Base-by-base conservation (phyloP, 805 yeast genomes). In the Teunomyces funiuensis region DNA sequence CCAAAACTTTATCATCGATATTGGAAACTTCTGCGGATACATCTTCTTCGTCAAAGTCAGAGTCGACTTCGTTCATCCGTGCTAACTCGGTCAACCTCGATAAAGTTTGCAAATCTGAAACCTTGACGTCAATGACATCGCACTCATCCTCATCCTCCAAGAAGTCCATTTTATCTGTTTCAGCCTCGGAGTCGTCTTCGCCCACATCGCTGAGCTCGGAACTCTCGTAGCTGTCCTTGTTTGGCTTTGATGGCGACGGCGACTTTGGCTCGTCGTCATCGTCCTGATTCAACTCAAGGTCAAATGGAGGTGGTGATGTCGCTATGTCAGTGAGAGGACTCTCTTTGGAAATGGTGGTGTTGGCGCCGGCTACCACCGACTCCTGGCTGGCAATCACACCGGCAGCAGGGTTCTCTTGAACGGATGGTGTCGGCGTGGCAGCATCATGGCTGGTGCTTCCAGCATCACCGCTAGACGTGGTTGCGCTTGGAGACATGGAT, bases 81-180 rank as follows among this genome's bases (percentile, higher is more conserved):
- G 76, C 76, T 49, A 73, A 57, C 41, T 61, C 72, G 19, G 72
- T 65, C 46, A 74, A 61, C 53, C 67, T 60, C 6, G 76, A 68
- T 36, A 70, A 58, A 5, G 65, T 60, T 39, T 57, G 60, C 47
- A 70, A 60, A 46, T 70, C 76, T 44, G 66, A 61, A 1, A 47
- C 53, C 20, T 46, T 59, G 29, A 54, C 58, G 15, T 54, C 60
- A 15, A 49, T 36, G 22, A 43, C 37, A 11, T 49, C 41, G 38
- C 40, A 46, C 20, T 45, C 42, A 51, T 44, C 65, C 58, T 47
- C 64, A 41, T 65, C 71, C 16, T 71, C 73, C 45, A 72, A 57
- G 45, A 66, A 69, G 45, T 80, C 91, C 87, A 88, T 80, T 52
- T 79, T 83, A 57, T 89, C 97, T 0, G 97, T 89, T 58, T 89